phyloP scores from a whole-genome alignment of 2,329 filamentous ascomycete genomes.

The Biscogniauxia mediterranea region DNA sequence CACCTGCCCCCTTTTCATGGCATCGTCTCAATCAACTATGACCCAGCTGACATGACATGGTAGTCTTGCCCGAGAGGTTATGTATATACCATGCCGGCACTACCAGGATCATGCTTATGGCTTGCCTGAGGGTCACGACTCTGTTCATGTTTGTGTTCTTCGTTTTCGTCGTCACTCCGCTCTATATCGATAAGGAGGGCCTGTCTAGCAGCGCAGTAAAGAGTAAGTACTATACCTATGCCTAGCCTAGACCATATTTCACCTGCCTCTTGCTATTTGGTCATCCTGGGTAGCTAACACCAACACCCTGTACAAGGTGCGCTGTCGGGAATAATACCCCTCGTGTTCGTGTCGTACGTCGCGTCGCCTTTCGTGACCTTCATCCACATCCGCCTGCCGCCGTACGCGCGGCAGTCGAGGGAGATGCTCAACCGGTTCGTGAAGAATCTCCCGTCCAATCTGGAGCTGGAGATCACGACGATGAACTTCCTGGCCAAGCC shows the following conservation, averaged over 20 bases:
- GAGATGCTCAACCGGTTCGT: slow-evolving; percentile 54
- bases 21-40: neutral
- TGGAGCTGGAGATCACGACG: slow-evolving; percentile 51
- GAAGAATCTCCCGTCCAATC: slow-evolving; percentile 42
- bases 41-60: neutral
- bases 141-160: slow-evolving; percentile 69
- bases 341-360: slow-evolving; percentile 62
- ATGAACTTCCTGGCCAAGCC: slow-evolving; percentile 56
- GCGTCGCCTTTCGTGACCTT: slow-evolving; percentile 71
- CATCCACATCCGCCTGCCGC: slow-evolving; percentile 67
- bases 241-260: neutral
- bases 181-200: slow-evolving; percentile 45
- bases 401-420: slow-evolving; percentile 60
- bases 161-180: slow-evolving; percentile 60
- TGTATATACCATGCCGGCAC: slow-evolving; percentile 77
- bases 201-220: slow-evolving; percentile 20
- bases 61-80: slow-evolving; percentile 56
- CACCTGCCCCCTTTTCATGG: too few species aligned
- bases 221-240: slow-evolving; percentile 21
- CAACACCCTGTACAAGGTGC: slow-evolving; percentile 42
- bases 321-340: slow-evolving; percentile 60
- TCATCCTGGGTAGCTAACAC: slow-evolving; percentile 1
- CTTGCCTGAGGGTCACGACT: slow-evolving; percentile 68
- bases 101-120: slow-evolving; percentile 64
- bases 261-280: neutral